Percentiles rank a stretch among this genome's conserved stretches.
phyloP scores from a whole-genome alignment of 257 asterid species.

The Primulina huaijiensis region DNA sequence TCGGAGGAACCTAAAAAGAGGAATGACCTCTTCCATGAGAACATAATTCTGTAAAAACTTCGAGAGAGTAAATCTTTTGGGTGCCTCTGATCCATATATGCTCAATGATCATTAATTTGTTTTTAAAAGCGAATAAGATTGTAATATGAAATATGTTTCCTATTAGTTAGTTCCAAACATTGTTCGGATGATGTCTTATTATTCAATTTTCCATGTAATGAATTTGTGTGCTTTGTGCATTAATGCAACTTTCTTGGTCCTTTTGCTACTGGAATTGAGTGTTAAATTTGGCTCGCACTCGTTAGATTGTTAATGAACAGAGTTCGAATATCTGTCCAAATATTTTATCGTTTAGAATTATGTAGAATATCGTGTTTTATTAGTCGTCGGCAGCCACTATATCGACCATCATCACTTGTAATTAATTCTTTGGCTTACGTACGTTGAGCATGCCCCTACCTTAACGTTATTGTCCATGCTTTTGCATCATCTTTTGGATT shows the following conservation, averaged over 20 bases:
- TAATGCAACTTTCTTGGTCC: no score
- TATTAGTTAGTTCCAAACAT: not conserved
- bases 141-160: not conserved
- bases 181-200: not conserved
- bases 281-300: no score
- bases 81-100: not conserved
- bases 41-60: not conserved
- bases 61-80: not conserved
- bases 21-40: not conserved
- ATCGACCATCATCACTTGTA: no score
- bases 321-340: no score
- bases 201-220: not conserved
- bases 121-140: not conserved
- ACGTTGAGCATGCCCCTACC: not conserved
- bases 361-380: no score
- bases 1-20: conserved; percentile 5
- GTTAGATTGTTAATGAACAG: no score
- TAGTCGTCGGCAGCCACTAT: not conserved
- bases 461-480: not conserved
- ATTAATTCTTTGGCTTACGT: not conserved
- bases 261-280: no score
- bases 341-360: no score
- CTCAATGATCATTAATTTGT: not conserved
- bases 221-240: no score
- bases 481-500: not conserved